Evolutionary conservation across 805 yeast species (phyloP), one percentile per base, ranked within the genome.

Genomic region (Metschnikowia aberdeeniae): DNA sequence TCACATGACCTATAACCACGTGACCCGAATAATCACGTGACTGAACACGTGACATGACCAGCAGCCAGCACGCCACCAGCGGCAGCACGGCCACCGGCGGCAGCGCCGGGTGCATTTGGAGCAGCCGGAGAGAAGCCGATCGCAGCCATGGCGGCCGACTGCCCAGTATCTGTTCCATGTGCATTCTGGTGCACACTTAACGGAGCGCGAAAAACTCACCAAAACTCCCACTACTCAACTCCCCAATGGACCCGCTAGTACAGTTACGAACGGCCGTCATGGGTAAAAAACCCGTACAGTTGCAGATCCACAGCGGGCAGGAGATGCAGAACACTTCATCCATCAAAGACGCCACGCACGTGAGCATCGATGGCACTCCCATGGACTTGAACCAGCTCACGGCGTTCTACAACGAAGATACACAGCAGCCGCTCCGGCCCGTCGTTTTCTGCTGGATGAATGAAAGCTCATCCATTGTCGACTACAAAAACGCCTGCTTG

Each of bases 381-480:
- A 65, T 43, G 50, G 59, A 68, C 31, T 62, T 85, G 43, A 70
- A 76, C 51, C 62, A 68, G 10, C 50, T 51, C n/a, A 82, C 90
- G 9, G 73, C 75, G 41, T 84, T 84, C 57, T 67, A 71, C 40
- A 73, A 77, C 36, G 82, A 80, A 42, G 77, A 64, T 27, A 61
- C 61, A 13, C 64, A 70, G 19, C 75, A 80, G 36, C 68, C 75
- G 12, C 67, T 89, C 45, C 71, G 78, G 50, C 80, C 86, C 0
- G 80, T 86, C 2, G 72, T 79, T 32, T 88, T 86, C 56, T 85
- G 93, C 52, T 92, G 95, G 93, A 52, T 81, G 24, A 81, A 81
- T 51, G 81, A 77, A 47, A 87, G 86, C 44, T 73, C 86, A 24
- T 77, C 83, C 33, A 84, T 89, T 36, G 84, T 96, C 10, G 95